These are phyloP conservation scores for Astrephomene gubernaculifera DNA, from an alignment of 139 green algal species.

Conservation along the genomic window DNA sequence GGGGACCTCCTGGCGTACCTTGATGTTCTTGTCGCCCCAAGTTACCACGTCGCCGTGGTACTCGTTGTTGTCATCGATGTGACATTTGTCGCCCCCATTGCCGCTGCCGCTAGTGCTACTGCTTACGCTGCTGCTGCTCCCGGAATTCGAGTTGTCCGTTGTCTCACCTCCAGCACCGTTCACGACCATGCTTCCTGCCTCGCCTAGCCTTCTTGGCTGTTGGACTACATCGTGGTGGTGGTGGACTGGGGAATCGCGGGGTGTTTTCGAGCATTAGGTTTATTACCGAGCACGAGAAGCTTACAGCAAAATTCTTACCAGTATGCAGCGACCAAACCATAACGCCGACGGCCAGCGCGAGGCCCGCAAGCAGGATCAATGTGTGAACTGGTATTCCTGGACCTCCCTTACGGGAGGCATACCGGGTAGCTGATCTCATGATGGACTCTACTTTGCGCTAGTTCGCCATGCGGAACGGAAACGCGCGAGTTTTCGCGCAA, in stretches of 20 bases:
- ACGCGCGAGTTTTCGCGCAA: too few relatives aligned
- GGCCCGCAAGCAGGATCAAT: neutral
- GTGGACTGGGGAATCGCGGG: too few relatives aligned
- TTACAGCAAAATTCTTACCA: neutral
- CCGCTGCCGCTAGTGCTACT: neutral
- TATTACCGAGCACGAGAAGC: neutral
- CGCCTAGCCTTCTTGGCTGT: neutral
- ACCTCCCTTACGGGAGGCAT: neutral
- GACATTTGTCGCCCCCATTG: constrained; percentile 1
- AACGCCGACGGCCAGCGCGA: neutral
- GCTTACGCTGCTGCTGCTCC: neutral
- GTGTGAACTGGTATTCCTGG: neutral
- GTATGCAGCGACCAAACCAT: constrained; percentile 15
- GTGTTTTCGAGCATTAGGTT: too few relatives aligned
- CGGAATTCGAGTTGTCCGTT: neutral
- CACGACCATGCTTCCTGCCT: neutral
- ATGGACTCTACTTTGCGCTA: too few relatives aligned
- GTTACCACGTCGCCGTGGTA: constrained; percentile 37
- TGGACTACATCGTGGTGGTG: neutral
- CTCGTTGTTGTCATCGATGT: constrained; percentile 29
- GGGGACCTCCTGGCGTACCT: too few relatives aligned
- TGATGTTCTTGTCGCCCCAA: constrained; percentile 35
- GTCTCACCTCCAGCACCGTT: neutral
- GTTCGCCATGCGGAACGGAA: neutral
- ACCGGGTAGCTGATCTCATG: constrained; percentile 8